Percentiles rank a stretch among this genome's conserved stretches.
These are phyloP conservation scores for Cladosporium sp. DNA, from an alignment of 2,329 filamentous ascomycete genomes.

Conservation along the genomic window DNA sequence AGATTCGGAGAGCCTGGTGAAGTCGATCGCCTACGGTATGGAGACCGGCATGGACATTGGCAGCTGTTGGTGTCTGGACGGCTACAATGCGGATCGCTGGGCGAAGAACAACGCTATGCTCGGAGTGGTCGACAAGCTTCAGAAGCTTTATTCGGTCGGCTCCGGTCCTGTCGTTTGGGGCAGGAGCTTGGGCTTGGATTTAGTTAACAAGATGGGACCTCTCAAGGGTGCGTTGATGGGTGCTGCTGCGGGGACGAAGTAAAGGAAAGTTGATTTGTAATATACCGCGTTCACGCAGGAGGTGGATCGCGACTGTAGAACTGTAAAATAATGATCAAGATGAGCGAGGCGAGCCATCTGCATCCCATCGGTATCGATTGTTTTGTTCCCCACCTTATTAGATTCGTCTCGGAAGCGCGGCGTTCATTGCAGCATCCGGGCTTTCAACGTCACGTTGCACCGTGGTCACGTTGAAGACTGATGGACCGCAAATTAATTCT, in stretches of 20 bases:
- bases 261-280: neutral
- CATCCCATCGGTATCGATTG: too few relatives aligned
- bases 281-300: too few relatives aligned
- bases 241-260: slow-evolving; percentile 41
- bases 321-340: too few relatives aligned
- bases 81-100: slow-evolving; percentile 76
- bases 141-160: slow-evolving; percentile 81
- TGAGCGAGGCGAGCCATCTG: too few relatives aligned
- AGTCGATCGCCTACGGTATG: slow-evolving; percentile 69
- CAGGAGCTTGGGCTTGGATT: slow-evolving; percentile 67
- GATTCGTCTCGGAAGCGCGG: too few relatives aligned
- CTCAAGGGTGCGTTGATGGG: slow-evolving; percentile 85
- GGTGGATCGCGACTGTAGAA: too few relatives aligned
- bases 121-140: slow-evolving; percentile 79
- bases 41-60: slow-evolving; percentile 84
- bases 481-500: too few relatives aligned
- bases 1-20: slow-evolving; percentile 73
- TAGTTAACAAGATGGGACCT: slow-evolving; percentile 67
- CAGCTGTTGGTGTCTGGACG: slow-evolving; percentile 67
- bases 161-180: slow-evolving; percentile 74
- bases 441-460: too few relatives aligned
- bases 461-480: too few relatives aligned
- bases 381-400: too few relatives aligned
- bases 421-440: too few relatives aligned
- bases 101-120: slow-evolving; percentile 70